These are phyloP conservation scores for Mrakia blollopis DNA, from an alignment of 768 basidiomycete genomes.

Conservation along the genomic window DNA sequence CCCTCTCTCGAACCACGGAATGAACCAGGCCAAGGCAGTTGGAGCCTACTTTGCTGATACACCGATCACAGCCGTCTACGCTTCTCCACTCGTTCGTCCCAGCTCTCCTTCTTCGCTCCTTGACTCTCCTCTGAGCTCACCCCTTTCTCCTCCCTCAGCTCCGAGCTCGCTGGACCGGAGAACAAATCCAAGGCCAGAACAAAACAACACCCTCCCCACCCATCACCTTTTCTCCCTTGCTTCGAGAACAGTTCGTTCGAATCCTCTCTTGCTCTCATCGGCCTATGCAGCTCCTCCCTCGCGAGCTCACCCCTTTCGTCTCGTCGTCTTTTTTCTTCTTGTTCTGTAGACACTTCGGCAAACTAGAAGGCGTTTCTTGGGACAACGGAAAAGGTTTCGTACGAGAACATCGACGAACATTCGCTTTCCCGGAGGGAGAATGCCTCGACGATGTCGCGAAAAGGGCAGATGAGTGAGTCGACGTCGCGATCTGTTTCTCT, in stretches of 20 bases:
- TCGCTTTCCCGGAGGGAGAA: constrained; percentile 65
- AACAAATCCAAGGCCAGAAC: constrained; percentile 43
- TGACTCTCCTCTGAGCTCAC: no score
- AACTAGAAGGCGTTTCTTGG: constrained; percentile 62
- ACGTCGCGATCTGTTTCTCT: no score
- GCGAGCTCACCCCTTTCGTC: neutral
- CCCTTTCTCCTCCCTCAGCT: constrained; percentile 23
- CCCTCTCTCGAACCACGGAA: constrained; percentile 69
- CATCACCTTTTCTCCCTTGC: constrained; percentile 51
- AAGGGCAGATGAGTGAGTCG: constrained; percentile 50
- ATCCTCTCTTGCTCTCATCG: neutral
- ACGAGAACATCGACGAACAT: constrained; percentile 27
- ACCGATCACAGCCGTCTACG: constrained; percentile 56
- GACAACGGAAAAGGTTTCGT: constrained; percentile 32
- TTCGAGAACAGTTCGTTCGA: constrained; percentile 57
- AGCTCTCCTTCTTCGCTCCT: constrained; percentile 52
- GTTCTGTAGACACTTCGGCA: constrained; percentile 51
- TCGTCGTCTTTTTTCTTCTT: neutral
- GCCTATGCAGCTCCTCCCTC: no score
- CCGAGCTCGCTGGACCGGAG: constrained; percentile 33
- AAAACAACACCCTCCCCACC: constrained; percentile 52
- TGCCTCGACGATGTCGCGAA: constrained; percentile 58
- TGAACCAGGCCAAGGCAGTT: constrained; percentile 62
- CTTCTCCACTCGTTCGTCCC: constrained; percentile 64
- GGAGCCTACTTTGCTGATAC: constrained; percentile 53